phyloP scores from a whole-genome alignment of 495 filamentous ascomycete genomes.

The Clavariopsis aquatica region DNA sequence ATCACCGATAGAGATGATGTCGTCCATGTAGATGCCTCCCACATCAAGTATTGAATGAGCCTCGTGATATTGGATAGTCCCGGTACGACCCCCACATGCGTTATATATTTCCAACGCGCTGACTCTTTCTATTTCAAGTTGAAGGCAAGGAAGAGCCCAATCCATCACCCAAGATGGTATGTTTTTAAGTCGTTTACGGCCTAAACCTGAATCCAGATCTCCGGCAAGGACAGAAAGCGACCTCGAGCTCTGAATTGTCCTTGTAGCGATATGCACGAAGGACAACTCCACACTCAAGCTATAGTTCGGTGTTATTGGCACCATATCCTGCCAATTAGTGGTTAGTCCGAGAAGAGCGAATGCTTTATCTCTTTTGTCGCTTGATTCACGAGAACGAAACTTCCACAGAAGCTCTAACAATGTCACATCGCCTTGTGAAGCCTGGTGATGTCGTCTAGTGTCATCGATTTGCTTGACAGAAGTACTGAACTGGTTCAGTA shows the following conservation, averaged over 20 bases:
- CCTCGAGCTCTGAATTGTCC: constrained; percentile 22
- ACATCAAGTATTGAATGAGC: constrained; percentile 20
- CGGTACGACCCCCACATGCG: constrained; percentile 13
- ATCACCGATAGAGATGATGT: constrained; percentile 29
- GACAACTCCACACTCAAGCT: background rate
- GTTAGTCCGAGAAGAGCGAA: constrained; percentile 38
- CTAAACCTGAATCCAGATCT: constrained; percentile 26
- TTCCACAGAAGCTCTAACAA: constrained; percentile 33
- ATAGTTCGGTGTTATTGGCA: constrained; percentile 33
- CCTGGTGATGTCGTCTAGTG: constrained; percentile 20
- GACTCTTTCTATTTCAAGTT: constrained; percentile 27
- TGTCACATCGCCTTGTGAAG: constrained; percentile 9
- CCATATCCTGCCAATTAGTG: constrained; percentile 26
- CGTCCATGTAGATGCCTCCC: constrained; percentile 26
- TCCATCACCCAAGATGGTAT: constrained; percentile 39
- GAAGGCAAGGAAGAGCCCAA: constrained; percentile 29
- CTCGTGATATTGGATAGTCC: constrained; percentile 16
- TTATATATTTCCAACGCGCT: constrained; percentile 23
- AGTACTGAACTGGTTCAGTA: constrained; percentile 11
- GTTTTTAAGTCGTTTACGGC: constrained; percentile 2
- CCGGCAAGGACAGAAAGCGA: constrained; percentile 9
- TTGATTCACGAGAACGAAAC: constrained; percentile 34
- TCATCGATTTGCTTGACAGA: constrained; percentile 33
- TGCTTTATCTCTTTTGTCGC: constrained; percentile 39
- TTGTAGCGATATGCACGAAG: constrained; percentile 6